Conservation (phyloP, 305 asterid species). For the Fraxinus albicans region DNA sequence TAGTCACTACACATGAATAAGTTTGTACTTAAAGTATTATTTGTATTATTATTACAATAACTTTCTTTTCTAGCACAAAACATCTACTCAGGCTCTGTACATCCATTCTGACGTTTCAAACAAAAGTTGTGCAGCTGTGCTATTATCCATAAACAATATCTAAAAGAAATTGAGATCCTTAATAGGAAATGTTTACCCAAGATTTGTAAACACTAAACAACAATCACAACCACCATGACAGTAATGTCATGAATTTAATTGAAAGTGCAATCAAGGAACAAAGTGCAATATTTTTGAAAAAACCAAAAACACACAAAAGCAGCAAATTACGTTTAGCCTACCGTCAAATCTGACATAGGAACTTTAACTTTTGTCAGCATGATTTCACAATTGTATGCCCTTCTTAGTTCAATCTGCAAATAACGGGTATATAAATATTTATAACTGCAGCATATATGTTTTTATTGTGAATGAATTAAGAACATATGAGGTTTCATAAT, state of each 20-base stretch:
- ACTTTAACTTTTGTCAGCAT: conserved; percentile 92
- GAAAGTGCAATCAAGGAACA: conserved; percentile 5
- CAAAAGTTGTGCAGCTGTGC: not conserved
- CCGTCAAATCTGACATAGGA: conserved; percentile 83
- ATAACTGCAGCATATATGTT: not conserved
- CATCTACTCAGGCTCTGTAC: not conserved
- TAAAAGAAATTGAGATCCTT: not conserved
- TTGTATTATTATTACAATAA: not conserved
- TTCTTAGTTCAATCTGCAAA: conserved; percentile 77
- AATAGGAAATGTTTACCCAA: not conserved
- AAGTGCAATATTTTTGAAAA: not conserved
- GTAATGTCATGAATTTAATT: not conserved
- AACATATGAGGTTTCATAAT: not conserved
- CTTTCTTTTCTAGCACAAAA: not conserved
- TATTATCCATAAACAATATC: not conserved
- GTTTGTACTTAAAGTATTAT: not conserved
- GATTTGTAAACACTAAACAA: not conserved
- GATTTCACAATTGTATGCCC: conserved; percentile 92
- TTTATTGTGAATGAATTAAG: conserved; percentile 14
- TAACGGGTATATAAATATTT: conserved; percentile 13
- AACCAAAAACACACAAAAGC: not conserved
- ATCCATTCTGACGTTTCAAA: not conserved
- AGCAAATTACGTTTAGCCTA: conserved; percentile 33
- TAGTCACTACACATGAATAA: not conserved
- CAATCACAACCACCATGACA: not conserved